These are phyloP conservation scores for Eutrema yunnanense DNA, from an alignment of 345 rosid species.

Conservation along the genomic window DNA sequence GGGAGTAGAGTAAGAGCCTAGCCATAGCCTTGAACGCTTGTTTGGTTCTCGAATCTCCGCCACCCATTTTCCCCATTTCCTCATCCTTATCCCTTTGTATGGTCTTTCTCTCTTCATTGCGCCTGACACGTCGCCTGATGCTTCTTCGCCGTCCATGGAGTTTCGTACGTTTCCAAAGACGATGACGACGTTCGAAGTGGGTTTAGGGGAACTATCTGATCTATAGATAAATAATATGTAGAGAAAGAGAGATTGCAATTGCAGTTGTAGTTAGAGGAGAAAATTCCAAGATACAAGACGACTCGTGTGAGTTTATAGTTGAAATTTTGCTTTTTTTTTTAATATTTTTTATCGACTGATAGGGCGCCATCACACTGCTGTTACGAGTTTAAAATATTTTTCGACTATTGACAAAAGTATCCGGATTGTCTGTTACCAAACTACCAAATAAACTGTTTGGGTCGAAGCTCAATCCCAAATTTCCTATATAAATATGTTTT, in stretches of 20 bases:
- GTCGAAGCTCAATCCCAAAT: no score
- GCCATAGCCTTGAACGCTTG: slow-evolving; percentile 92
- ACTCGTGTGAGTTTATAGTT: background rate
- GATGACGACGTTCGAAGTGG: background rate
- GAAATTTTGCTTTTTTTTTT: background rate
- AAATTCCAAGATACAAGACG: slow-evolving; percentile 13
- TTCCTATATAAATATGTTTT: no score
- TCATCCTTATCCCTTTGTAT: slow-evolving; percentile 95
- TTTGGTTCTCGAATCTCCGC: slow-evolving; percentile 97
- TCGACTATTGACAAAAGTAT: no score
- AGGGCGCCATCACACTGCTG: no score
- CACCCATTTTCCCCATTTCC: slow-evolving; percentile 99
- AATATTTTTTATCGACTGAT: no score
- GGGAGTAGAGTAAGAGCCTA: slow-evolving; percentile 86
- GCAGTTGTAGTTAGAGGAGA: background rate
- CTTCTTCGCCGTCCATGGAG: slow-evolving; percentile 19
- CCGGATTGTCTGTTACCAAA: no score
- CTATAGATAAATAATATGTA: background rate
- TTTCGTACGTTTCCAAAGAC: background rate
- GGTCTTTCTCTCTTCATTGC: slow-evolving; percentile 43
- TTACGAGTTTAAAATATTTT: no score
- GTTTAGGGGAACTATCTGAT: background rate
- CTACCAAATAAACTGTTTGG: no score
- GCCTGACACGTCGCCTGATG: slow-evolving; percentile 11
- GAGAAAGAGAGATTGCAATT: background rate